Evolutionary conservation across 805 yeast species (phyloP).

Genomic region (Kuraishia molischiana): DNA sequence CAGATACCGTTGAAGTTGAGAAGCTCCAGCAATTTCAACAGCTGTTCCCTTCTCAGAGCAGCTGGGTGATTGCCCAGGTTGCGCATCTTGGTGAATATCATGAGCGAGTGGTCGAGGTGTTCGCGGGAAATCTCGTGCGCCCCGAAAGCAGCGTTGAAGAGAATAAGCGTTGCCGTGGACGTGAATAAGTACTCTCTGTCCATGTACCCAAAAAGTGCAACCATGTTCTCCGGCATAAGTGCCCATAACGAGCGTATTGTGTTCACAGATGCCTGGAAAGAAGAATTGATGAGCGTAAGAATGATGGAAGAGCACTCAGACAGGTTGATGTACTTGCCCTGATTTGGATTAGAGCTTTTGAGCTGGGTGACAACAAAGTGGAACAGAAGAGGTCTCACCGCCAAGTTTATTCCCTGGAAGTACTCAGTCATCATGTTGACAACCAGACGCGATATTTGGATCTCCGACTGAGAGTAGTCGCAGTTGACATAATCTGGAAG

Average conservation of each 20-base stretch:
- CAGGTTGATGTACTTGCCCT: slow-evolving; percentile 50
- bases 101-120: slow-evolving; percentile 64
- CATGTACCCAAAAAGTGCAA: slow-evolving; percentile 83
- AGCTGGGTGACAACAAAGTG: slow-evolving; percentile 67
- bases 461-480: slow-evolving; percentile 43
- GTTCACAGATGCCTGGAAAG: slow-evolving; percentile 73
- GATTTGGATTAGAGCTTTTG: slow-evolving; percentile 21
- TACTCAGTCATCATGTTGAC: slow-evolving; percentile 77
- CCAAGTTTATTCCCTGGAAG: slow-evolving; percentile 73
- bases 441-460: slow-evolving; percentile 52
- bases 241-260: slow-evolving; percentile 70
- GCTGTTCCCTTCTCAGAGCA: slow-evolving; percentile 61
- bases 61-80: slow-evolving; percentile 76
- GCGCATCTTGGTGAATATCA: slow-evolving; percentile 65
- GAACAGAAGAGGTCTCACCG: slow-evolving; percentile 67
- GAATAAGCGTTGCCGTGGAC: slow-evolving; percentile 61
- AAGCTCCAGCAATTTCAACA: slow-evolving; percentile 52
- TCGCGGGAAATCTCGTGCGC: slow-evolving; percentile 66
- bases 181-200: slow-evolving; percentile 76
- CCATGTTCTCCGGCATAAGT: slow-evolving; percentile 65
- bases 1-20: slow-evolving; percentile 62
- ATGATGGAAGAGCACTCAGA: slow-evolving; percentile 60
- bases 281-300: slow-evolving; percentile 60
- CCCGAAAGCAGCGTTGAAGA: slow-evolving; percentile 75
- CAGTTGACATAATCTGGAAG: slow-evolving; percentile 57